These are phyloP conservation scores for Yamadazyma sp. DNA, from an alignment of 1,139 yeast genomes.

Conservation along the genomic window DNA sequence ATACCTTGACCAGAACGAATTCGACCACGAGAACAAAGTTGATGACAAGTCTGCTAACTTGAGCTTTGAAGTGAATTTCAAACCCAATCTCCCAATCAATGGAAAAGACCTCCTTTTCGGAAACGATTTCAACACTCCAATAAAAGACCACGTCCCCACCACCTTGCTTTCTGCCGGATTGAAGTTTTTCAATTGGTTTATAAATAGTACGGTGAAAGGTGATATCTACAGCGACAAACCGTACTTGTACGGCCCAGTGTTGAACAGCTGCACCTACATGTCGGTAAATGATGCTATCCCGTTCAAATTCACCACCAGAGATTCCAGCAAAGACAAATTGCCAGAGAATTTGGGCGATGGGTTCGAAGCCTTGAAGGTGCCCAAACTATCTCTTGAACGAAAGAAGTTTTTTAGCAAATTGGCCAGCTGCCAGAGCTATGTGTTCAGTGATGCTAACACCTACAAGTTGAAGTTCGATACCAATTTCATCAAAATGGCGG, in stretches of 20 bases:
- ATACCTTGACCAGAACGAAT: conserved; percentile 27
- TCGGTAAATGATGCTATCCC: conserved; percentile 19
- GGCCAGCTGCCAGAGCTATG: conserved; percentile 32
- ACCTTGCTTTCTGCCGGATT: conserved; percentile 44
- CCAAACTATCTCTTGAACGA: conserved; percentile 27
- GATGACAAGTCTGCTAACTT: conserved; percentile 21
- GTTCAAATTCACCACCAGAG: conserved; percentile 11
- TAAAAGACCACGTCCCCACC: conserved; percentile 59
- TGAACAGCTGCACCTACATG: conserved; percentile 54
- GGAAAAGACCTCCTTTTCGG: conserved; percentile 64
- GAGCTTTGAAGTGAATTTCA: conserved; percentile 36
- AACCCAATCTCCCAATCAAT: conserved; percentile 39
- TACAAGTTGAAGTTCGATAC: conserved; percentile 43
- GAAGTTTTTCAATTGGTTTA: conserved; percentile 56
- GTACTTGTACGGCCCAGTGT: conserved; percentile 61
- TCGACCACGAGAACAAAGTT: conserved; percentile 12
- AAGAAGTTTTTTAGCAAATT: conserved; percentile 33
- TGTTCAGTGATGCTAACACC: conserved; percentile 23
- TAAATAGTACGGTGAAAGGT: conserved; percentile 65
- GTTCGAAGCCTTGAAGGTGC: conserved; percentile 25
- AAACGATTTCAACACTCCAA: conserved; percentile 64
- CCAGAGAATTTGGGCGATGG: conserved; percentile 24
- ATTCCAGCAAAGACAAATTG: conserved; percentile 13
- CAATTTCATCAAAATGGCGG: conserved; percentile 38
- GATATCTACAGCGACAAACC: conserved; percentile 63